Base-by-base conservation (phyloP, 1,284 basidiomycete species). In the Schizopora paradoxa region DNA sequence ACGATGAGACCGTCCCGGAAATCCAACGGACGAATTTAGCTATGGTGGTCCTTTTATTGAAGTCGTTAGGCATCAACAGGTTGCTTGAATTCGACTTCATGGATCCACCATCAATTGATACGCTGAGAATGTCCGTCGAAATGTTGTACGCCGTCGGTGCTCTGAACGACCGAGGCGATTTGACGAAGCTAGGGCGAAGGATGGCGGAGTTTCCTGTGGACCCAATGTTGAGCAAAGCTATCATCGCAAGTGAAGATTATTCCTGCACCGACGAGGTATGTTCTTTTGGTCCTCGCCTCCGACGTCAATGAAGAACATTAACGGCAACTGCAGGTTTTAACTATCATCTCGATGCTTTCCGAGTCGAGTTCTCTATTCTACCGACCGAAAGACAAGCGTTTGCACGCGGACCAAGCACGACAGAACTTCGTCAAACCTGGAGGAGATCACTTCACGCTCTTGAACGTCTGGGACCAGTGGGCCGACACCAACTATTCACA, bases 131-230 rank as follows among this genome's bases (percentile, higher is more conserved):
- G 29, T 91, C 92, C 2, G 73, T 99, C 29, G 94, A 98, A 64
- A 67, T 97, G 52, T 68, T 99, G 1, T 99, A 99, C 65, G 95
- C 94, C 0, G 72, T 99, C 0, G 96, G 95, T 16, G 94, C 95
- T 0, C 72, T 99, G 54, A 98, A 99, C 63, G 94, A 99, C 63
- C 76, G 88, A 49, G 96, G 96, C 10, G 94, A 99, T 64, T 66
- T 99, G 53, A 99, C 96, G 8, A 93, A 97, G 61, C 76, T 99
- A 19, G 96, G 96, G 1, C 75, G 96, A 46, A 72, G 93, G 39
- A 99, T 99, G 96, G 95, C 95, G 4, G 96, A 99, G 63, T 99
- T 99, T 66, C 95, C 95, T 4, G 91, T 98, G 29, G 96, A 99
- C 59, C 96, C 96, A 2, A 97, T 97, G 86, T 70, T 99, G 56